Conservation (phyloP, 768 basidiomycete genomes). For the Tephrocybe sp. region DNA sequence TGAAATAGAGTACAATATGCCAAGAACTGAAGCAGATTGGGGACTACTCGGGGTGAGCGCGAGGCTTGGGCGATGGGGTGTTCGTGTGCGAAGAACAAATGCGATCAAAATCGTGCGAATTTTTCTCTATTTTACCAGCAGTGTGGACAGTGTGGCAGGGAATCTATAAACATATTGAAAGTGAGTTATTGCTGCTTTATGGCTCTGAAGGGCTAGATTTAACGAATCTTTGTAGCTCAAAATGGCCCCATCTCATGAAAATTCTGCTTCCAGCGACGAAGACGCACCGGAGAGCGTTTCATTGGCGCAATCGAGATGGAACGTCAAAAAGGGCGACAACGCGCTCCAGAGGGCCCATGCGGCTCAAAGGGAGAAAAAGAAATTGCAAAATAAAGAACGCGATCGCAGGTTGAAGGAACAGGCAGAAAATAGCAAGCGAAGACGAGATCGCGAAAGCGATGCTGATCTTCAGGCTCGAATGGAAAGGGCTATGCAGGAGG, state of each 20-base stretch:
- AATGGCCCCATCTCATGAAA: constrained; percentile 11
- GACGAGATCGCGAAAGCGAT: constrained; percentile 1
- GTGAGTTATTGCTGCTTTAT: too few relatives aligned
- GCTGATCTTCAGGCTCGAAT: constrained; percentile 12
- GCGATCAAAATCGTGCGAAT: constrained; percentile 7
- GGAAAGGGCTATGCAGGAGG: constrained; percentile 21
- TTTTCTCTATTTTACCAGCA: background rate
- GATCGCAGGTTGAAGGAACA: constrained; percentile 21
- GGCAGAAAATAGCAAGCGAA: constrained; percentile 18
- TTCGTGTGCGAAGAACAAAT: background rate
- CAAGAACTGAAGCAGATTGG: too few relatives aligned
- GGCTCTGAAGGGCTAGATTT: too few relatives aligned
- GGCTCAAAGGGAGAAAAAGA: constrained; percentile 19
- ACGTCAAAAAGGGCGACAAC: constrained; percentile 15
- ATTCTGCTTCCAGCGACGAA: constrained; percentile 19
- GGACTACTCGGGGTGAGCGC: background rate
- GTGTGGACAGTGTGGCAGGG: background rate
- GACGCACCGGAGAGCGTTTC: constrained; percentile 22
- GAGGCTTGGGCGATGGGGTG: background rate
- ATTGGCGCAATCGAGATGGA: constrained; percentile 19
- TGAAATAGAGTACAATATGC: too few relatives aligned
- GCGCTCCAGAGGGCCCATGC: constrained; percentile 12
- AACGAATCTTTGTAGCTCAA: background rate
- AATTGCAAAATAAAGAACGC: constrained; percentile 15
- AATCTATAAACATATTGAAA: too few relatives aligned